Evolutionary conservation across 1,284 basidiomycete species (phyloP), one percentile per base, ranked within the genome.

Genomic region (Ustilago curta): DNA sequence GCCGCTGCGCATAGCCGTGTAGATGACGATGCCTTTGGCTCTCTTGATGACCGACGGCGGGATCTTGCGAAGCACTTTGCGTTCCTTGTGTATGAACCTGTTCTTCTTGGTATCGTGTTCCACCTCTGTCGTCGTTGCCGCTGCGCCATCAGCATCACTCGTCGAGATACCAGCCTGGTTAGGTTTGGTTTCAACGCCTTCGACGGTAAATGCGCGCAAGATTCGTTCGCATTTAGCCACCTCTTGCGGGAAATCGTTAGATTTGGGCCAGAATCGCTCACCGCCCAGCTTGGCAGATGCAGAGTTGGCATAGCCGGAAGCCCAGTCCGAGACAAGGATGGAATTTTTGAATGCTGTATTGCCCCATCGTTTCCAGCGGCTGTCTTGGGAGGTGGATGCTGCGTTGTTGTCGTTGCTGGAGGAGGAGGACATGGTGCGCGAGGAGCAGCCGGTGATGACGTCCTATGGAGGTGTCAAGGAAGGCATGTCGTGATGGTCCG

Each of bases 211-310:
- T 25, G 74, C 70, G 3, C 81, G 78, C 25, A 89, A 77, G 44
- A 89, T 88, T 51, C 87, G 80, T 25, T 87, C 86, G 42, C 85
- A 86, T 79, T 89, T 89, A 23, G 87, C 86, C 67, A 88, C 86
- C 75, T 89, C 88, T 37, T 85, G 80, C 0, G 66, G 81, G 51
- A 88, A 87, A 65, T 89, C 88, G 44, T 86, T 87, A 8, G 85
- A 86, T 23, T 86, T 85, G 3, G 88, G 88, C 85, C 86, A 88
- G 77, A 89, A 89, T 2, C 86, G 81, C 64, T 88, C 88, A 9
- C 85, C 86, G 4, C 88, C 87, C 6, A 87, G 64, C 77, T 81
- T 76, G 44, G 80, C 70, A 4, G 78, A 77, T 0, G 71, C 82
- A 9, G 67, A 64, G 35, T 84, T 84, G 25, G 79, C 82, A 51